Percentiles rank a stretch among this genome's conserved stretches.
phyloP scores from a whole-genome alignment of 148 eudicot genomes.

The Suaeda aralocaspica region DNA sequence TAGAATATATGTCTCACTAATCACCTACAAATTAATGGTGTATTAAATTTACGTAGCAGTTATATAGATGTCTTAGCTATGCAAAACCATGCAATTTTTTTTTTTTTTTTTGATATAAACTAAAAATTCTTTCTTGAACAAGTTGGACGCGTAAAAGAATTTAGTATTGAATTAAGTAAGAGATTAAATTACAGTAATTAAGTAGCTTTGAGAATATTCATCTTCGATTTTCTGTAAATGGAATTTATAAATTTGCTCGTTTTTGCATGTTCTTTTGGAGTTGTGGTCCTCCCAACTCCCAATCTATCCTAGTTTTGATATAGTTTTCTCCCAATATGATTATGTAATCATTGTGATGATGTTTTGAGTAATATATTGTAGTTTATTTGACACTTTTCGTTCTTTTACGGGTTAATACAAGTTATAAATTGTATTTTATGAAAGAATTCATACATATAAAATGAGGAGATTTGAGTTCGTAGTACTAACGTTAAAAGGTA shows the following conservation, averaged over 20 bases:
- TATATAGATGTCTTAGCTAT: background rate
- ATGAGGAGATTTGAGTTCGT: too few relatives aligned
- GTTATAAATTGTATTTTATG: too few relatives aligned
- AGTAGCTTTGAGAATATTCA: slow-evolving; percentile 19
- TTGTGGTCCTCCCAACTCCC: slow-evolving; percentile 1
- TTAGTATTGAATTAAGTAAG: background rate
- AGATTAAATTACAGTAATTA: background rate
- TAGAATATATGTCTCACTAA: background rate
- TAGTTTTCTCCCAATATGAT: background rate
- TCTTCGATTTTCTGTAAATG: background rate
- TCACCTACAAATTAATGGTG: background rate
- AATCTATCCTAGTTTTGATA: background rate
- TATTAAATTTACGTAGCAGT: background rate
- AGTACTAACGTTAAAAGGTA: too few relatives aligned
- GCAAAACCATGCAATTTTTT: background rate
- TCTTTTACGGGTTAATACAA: too few relatives aligned
- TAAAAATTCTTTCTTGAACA: background rate
- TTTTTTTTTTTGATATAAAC: too few relatives aligned
- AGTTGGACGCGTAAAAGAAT: slow-evolving; percentile 13
- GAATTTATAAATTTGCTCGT: slow-evolving; percentile 23
- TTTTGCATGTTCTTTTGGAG: slow-evolving; percentile 20
- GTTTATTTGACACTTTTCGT: too few relatives aligned
- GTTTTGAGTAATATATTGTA: background rate
- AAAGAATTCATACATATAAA: too few relatives aligned
- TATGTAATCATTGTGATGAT: slow-evolving; percentile 20